Evolutionary conservation across 2,329 filamentous ascomycete genomes (phyloP).

Genomic region (Colletotrichum sublineola): DNA sequence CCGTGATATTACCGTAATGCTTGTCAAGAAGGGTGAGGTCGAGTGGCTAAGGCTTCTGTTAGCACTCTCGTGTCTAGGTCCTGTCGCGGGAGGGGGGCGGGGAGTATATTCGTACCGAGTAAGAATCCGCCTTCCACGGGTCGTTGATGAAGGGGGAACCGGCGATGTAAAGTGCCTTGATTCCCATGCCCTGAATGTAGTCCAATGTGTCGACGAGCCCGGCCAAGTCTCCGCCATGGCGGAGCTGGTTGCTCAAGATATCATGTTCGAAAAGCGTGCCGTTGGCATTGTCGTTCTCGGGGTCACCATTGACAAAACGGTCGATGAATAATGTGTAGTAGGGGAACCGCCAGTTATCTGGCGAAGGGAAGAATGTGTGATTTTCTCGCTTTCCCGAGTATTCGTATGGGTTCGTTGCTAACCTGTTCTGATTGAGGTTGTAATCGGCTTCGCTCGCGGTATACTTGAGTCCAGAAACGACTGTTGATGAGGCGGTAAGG

Average conservation of each 20-base stretch:
- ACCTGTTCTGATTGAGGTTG: conserved; percentile 72
- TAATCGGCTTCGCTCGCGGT: conserved; percentile 57
- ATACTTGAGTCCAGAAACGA: conserved; percentile 50
- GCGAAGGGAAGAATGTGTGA: conserved; percentile 66
- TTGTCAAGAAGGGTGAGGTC: conserved; percentile 74
- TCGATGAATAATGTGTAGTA: conserved; percentile 76
- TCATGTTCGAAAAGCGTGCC: conserved; percentile 73
- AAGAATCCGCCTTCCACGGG: conserved; percentile 74
- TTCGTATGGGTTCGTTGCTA: conserved; percentile 67
- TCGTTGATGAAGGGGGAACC: conserved; percentile 74
- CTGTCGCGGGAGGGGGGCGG: background rate
- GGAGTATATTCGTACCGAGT: conserved; percentile 53
- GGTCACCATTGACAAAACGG: conserved; percentile 74
- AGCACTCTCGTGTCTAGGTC: conserved; percentile 47
- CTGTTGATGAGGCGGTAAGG: conserved; percentile 41
- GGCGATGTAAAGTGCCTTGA: conserved; percentile 73
- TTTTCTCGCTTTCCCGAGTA: conserved; percentile 70
- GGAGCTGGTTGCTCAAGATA: conserved; percentile 70
- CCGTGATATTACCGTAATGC: conserved; percentile 70
- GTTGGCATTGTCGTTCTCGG: conserved; percentile 73
- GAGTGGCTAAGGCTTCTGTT: conserved; percentile 53
- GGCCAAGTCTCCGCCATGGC: conserved; percentile 71
- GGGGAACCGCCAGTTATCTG: conserved; percentile 74
- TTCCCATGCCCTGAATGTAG: conserved; percentile 74
- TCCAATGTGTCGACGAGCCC: conserved; percentile 72